Evolutionary conservation across 225 moss, liverwort and hornwort genomes (phyloP), one percentile per base, ranked within the genome.

Genomic region (Polytrichum commune): DNA sequence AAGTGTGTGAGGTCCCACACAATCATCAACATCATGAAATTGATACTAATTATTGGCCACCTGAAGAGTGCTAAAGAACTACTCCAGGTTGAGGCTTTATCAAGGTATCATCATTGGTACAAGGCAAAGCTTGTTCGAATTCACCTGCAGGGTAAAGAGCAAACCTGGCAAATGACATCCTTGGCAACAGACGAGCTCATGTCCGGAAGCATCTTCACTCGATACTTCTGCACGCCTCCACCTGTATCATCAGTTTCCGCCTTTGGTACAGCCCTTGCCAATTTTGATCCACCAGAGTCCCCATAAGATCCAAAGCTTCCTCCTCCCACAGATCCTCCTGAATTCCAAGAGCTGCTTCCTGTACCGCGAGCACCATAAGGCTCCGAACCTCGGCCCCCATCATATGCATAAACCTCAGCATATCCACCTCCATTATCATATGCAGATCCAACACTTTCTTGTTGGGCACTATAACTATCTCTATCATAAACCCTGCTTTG

Each of bases 151-250:
- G 4, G 10, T 46, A 46, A 46, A 46, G 46, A 46, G 46, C 13
- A 22, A 72, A 96, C 93, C 96, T 97, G 96, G 71, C 92, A 97
- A 29, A 97, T 76, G 9, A 97, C 96, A 71, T 97, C 96, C 81
- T 92, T 97, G 6, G 88, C 74, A 38, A 72, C 80, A 23, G 75
- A 68, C 18, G 82, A 85, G 69, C 83, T 89, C 5, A 72, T 68
- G 54, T 97, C 96, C n/a, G 92, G 90, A 67, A 97, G 88, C 77
- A 97, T 77, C 82, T 97, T 97, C 72, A 97, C 96, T 22, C 94
- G 86, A 20, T 91, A 97, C 72, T 91, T 93, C 70, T 92, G 96
- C 16, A 94, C 81, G 23, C 96, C 96, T 18, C 93, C 92, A 7
- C 82, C 78, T 5, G 83, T 80, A 35, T 85, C 80, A 64, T 85